Base-by-base conservation (phyloP, 495 filamentous ascomycete genomes). In the Penicillium flavigenum region DNA sequence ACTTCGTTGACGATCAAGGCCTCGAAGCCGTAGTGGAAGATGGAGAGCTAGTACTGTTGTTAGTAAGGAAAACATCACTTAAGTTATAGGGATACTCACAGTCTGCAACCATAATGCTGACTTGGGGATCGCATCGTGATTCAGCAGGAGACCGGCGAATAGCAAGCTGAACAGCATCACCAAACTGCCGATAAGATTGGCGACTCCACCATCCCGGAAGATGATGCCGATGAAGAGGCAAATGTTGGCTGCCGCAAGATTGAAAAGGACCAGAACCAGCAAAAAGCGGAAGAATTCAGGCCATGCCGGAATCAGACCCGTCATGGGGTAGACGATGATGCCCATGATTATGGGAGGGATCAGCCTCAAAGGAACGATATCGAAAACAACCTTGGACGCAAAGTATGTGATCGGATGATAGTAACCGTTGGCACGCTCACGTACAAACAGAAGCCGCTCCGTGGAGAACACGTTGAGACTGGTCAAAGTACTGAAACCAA, bases 401-500 rank as follows among this genome's bases (percentile, higher is more conserved):
- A 97, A 99, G 72, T 99, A 99, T n/a, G 93, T 93, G 61, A 96
- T 76, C 6, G 94, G 94, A n/a, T 88, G 82, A 68, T 99, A 99
- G 72, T 99, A 99, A 3, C 94, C 92, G 69, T 99, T 99, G 16
- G 94, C 94, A 53, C 94, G 79, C 76, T 99, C 94, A 31, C 95
- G 85, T 9, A 96, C 87, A 70, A 98, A 99, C 20, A 98, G 73
- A 12, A 97, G 85, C 49, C 94, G 83, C 71, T 99, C 94, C 2
- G 90, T 83, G 5, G 91, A 92, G 71, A 99, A 99, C 17, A 97
- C 94, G 11, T 88, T 96, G 56, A 99, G 79, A 63, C 85, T 91
- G 1, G 94, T 98, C 36, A 99, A 78, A 0, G 94, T 98, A 72
- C 89, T 93, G 78, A 99, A 99, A 16, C 94, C 94, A 63, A 97